Percentiles rank a stretch among this genome's conserved stretches.
Evolutionary conservation across 371 early-diverging fungal genomes (phyloP).

Genomic region (Mortierella sp.): DNA sequence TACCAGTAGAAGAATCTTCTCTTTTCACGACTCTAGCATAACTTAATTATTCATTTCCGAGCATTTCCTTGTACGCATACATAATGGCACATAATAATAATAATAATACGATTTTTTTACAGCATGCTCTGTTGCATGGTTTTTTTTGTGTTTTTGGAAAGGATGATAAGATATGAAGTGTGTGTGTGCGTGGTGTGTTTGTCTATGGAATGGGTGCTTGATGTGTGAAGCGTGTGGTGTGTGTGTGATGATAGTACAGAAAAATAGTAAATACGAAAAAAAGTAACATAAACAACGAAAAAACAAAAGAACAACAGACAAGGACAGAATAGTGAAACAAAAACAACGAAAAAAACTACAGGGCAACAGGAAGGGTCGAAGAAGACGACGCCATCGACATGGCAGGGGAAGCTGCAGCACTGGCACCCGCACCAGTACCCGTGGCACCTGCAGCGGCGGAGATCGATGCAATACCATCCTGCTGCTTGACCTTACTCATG

Average conservation of each 20-base stretch:
- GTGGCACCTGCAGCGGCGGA: background rate
- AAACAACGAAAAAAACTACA: background rate
- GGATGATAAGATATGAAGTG: background rate
- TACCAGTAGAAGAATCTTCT: background rate
- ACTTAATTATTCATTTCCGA: background rate
- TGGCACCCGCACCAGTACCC: background rate
- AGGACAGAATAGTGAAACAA: background rate
- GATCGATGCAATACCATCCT: constrained; percentile 52
- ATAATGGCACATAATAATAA: background rate
- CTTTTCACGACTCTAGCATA: background rate
- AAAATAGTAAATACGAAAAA: background rate
- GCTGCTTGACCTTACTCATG: constrained; percentile 68
- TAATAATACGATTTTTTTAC: too few species aligned
- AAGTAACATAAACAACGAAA: background rate
- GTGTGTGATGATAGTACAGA: too few species aligned
- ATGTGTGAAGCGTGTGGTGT: too few species aligned
- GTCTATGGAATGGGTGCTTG: too few species aligned
- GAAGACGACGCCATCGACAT: background rate
- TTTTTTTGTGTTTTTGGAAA: too few species aligned
- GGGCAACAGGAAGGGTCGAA: background rate
- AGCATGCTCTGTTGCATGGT: background rate
- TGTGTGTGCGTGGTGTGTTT: too few species aligned
- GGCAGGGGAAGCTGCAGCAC: background rate
- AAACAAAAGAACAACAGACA: background rate
- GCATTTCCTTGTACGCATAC: background rate